These are phyloP conservation scores for Apiospora kogelbergensis DNA, from an alignment of 2,329 filamentous ascomycete genomes.

Conservation along the genomic window DNA sequence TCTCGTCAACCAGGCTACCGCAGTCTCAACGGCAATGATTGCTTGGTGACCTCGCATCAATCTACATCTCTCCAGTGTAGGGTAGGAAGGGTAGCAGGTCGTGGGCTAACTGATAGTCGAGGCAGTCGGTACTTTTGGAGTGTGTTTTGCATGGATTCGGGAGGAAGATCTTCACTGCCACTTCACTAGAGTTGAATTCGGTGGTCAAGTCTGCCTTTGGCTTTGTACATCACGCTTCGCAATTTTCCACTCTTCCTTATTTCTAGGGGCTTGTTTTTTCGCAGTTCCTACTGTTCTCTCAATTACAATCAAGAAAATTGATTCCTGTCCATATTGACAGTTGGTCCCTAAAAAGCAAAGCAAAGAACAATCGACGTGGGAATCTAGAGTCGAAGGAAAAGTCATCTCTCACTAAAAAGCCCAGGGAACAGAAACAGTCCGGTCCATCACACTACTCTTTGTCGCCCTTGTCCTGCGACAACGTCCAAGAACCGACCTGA, in stretches of 20 bases:
- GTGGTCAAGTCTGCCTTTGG: constrained; percentile 28
- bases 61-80: constrained; percentile 5
- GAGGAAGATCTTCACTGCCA: constrained; percentile 9
- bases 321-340: constrained; percentile 34
- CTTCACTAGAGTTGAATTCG: constrained; percentile 25
- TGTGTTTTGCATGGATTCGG: constrained; percentile 10
- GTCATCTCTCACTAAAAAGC: constrained; percentile 17
- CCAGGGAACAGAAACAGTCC: constrained; percentile 16
- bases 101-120: constrained; percentile 9
- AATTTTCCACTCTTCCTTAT: constrained; percentile 23
- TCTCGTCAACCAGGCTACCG: not conserved
- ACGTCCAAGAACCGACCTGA: not conserved
- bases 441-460: not conserved
- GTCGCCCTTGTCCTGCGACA: not conserved
- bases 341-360: constrained; percentile 25
- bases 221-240: constrained; percentile 35
- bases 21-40: not conserved
- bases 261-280: constrained; percentile 24
- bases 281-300: constrained; percentile 26
- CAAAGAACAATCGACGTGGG: constrained; percentile 13
- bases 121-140: constrained; percentile 8
- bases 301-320: constrained; percentile 37
- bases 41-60: constrained; percentile 3
- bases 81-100: constrained; percentile 7
- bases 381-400: constrained; percentile 14